These are phyloP conservation scores for Limnanthes douglasii DNA, from an alignment of 345 rosid genomes.

Conservation along the genomic window DNA sequence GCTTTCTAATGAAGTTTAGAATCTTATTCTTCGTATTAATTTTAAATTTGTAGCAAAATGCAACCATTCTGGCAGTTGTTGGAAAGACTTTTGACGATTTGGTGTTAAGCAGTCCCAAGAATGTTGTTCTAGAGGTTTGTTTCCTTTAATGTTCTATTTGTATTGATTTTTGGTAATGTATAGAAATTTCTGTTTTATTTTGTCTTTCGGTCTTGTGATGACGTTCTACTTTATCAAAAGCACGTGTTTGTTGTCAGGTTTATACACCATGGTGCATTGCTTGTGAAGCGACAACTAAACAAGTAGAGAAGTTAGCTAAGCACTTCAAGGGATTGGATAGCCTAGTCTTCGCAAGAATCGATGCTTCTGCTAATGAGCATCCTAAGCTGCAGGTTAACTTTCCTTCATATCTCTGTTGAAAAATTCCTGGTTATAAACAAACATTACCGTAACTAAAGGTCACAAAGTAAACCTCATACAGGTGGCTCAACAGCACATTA, in stretches of 20 bases:
- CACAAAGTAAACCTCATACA: too few species aligned
- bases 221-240: too few species aligned
- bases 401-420: background rate
- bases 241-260: too few species aligned
- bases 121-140: slow-evolving; percentile 74
- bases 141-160: background rate
- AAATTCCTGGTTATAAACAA: too few species aligned
- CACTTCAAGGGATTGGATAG: slow-evolving; percentile 62
- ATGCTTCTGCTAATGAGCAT: slow-evolving; percentile 83
- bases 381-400: slow-evolving; percentile 45
- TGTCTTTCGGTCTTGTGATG: too few species aligned
- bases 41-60: slow-evolving; percentile 34
- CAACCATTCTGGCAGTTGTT: slow-evolving; percentile 36
- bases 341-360: slow-evolving; percentile 61
- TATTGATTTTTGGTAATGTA: background rate
- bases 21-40: background rate
- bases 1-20: background rate
- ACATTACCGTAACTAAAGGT: too few species aligned
- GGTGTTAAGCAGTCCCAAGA: slow-evolving; percentile 49
- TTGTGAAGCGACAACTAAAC: slow-evolving; percentile 60
- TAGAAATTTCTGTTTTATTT: background rate
- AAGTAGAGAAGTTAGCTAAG: slow-evolving; percentile 69
- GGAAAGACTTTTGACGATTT: slow-evolving; percentile 78
- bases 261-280: slow-evolving; percentile 74
- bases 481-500: too few species aligned